Conservation (phyloP, 176 grass and related monocot genomes). For the Musa acuminata region DNA sequence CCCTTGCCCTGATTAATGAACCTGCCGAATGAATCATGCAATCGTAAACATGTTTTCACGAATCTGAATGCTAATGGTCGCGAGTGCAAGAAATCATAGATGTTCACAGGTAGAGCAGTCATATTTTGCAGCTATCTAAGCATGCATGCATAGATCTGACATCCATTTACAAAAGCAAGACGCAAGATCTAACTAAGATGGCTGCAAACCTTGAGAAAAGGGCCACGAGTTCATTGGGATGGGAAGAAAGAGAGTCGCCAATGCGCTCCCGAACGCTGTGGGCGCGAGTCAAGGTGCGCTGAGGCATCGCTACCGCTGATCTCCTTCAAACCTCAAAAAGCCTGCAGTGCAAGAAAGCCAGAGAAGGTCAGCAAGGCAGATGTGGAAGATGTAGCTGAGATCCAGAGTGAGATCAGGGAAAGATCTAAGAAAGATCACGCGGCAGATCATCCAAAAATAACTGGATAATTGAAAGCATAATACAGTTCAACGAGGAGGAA, state of each 20-base stretch:
- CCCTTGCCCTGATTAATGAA: constrained; percentile 80
- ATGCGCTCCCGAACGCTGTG: constrained; percentile 88
- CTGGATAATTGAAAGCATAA: not conserved
- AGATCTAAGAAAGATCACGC: not conserved
- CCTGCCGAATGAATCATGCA: constrained; percentile 25
- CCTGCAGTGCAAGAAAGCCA: not conserved
- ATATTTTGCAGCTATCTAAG: not conserved
- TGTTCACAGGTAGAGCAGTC: not conserved
- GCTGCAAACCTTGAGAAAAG: constrained; percentile 81
- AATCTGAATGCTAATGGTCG: no score
- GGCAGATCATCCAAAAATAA: not conserved
- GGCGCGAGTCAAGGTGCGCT: constrained; percentile 65
- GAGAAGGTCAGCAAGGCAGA: not conserved
- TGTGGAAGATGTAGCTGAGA: not conserved
- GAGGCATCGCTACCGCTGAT: not conserved
- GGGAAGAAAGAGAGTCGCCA: constrained; percentile 76
- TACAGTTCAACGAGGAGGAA: not conserved
- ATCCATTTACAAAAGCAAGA: not conserved
- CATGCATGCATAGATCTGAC: constrained; percentile 1
- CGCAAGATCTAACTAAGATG: not conserved
- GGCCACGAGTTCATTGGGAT: constrained; percentile 91
- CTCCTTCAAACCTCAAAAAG: not conserved
- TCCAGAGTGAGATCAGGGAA: not conserved
- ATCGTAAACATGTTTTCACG: no score
- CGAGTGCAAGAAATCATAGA: not conserved